These are phyloP conservation scores for Helenozyma baotianmanensis DNA, from an alignment of 805 yeast genomes.

Conservation along the genomic window DNA sequence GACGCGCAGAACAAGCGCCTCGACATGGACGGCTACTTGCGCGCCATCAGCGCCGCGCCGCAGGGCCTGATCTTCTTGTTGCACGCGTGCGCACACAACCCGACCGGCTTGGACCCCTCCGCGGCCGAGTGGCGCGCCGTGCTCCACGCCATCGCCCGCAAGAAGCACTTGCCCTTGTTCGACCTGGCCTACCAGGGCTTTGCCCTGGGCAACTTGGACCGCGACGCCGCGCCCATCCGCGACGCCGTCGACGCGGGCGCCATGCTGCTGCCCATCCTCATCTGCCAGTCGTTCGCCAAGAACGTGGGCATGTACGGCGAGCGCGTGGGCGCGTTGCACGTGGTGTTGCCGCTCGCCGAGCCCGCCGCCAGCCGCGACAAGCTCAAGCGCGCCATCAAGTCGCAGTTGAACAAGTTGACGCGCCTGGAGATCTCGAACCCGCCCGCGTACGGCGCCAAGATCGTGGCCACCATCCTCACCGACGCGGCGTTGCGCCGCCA, in stretches of 20 bases:
- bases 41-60: constrained; percentile 61
- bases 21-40: constrained; percentile 64
- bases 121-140: constrained; percentile 75
- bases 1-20: constrained; percentile 63
- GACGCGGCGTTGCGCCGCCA: constrained; percentile 63
- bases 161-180: constrained; percentile 74
- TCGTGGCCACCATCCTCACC: constrained; percentile 71
- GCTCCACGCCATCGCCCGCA: constrained; percentile 53
- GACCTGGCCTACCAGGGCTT: constrained; percentile 98
- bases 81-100: constrained; percentile 97
- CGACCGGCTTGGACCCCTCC: constrained; percentile 94
- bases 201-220: constrained; percentile 79
- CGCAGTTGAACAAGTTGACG: constrained; percentile 72
- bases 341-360: constrained; percentile 44
- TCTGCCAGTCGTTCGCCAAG: constrained; percentile 95
- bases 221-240: constrained; percentile 81
- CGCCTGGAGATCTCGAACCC: constrained; percentile 90
- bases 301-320: constrained; percentile 97
- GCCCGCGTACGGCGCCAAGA: constrained; percentile 92
- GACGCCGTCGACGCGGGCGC: constrained; percentile 44
- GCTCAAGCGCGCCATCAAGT: constrained; percentile 35
- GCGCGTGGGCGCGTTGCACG: constrained; percentile 90
- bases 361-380: constrained; percentile 4
- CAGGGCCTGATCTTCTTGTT: constrained; percentile 73
- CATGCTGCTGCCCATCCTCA: constrained; percentile 49